Evolutionary conservation across 192 early-diverging fungal species (phyloP).

Genomic region (Gonapodya prolifera): DNA sequence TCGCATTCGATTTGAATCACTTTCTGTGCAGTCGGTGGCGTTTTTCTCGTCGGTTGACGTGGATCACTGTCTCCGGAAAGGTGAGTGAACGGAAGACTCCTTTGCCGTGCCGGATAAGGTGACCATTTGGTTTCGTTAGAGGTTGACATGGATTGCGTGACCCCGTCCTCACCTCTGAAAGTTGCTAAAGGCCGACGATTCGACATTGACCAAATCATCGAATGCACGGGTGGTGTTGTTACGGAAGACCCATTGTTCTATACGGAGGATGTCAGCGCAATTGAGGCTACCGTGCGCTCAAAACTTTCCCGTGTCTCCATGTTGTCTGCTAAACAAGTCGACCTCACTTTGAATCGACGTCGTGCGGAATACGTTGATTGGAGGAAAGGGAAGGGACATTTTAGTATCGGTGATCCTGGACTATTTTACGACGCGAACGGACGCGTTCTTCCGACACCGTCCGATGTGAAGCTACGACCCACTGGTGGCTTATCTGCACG

Average conservation of each 20-base stretch:
- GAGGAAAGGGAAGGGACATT: neutral
- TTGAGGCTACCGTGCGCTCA: neutral
- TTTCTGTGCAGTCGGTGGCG: slow-evolving; percentile 47
- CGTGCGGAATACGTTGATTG: neutral
- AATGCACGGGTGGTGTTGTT: neutral
- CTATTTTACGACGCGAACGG: neutral
- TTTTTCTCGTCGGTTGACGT: slow-evolving; percentile 94
- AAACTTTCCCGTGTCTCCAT: neutral
- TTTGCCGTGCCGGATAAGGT: neutral
- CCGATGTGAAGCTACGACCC: neutral
- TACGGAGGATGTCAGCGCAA: neutral
- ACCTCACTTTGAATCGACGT: neutral
- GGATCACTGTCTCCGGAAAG: slow-evolving; percentile 78
- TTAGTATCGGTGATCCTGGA: neutral
- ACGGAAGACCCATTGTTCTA: neutral
- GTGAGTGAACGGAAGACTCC: no score
- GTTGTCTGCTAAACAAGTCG: neutral
- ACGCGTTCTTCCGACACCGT: neutral
- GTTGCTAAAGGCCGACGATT: neutral
- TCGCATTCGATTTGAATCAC: neutral
- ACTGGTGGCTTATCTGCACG: neutral
- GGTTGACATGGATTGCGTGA: slow-evolving; percentile 70
- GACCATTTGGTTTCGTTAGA: slow-evolving; percentile 32
- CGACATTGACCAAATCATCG: neutral
- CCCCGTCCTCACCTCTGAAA: slow-evolving; percentile 52